A percentile compares a stretch with the other conserved stretches of the same genome.
phyloP scores from a whole-genome alignment of 1,284 basidiomycete species.

The Trichosporon ovoides region DNA sequence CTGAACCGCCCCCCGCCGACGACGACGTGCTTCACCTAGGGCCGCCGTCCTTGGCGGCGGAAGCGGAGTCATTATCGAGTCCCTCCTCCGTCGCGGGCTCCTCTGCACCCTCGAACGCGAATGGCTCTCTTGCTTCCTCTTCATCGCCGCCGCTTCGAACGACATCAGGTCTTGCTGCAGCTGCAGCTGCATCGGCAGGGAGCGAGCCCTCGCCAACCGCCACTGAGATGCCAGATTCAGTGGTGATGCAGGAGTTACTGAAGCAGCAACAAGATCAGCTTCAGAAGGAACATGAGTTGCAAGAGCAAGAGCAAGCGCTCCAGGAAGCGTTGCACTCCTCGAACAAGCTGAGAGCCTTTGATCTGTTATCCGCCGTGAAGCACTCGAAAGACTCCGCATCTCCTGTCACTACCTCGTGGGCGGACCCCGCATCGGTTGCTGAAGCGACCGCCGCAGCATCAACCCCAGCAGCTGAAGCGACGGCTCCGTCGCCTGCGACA shows the following conservation, averaged over 20 bases:
- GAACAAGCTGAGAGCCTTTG: background rate
- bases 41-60: too few relatives aligned
- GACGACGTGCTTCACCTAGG: too few relatives aligned
- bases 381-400: background rate
- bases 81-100: too few relatives aligned
- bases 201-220: too few relatives aligned
- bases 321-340: background rate
- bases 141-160: too few relatives aligned
- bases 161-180: too few relatives aligned
- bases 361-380: background rate
- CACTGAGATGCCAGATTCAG: background rate
- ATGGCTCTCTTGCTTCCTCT: too few relatives aligned
- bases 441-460: background rate
- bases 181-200: too few relatives aligned
- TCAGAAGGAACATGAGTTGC: background rate
- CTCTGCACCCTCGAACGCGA: too few relatives aligned
- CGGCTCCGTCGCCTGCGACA: background rate
- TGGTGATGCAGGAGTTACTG: background rate
- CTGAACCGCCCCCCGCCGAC: background rate
- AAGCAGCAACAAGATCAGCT: background rate
- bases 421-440: background rate
- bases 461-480: too few relatives aligned
- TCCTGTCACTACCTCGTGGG: background rate
- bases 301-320: background rate
- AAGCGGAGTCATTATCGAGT: too few relatives aligned